Percentiles rank a stretch among this genome's conserved stretches.
Conservation (phyloP, 2,329 filamentous ascomycete species). For the Thermomyces lanuginosus region DNA sequence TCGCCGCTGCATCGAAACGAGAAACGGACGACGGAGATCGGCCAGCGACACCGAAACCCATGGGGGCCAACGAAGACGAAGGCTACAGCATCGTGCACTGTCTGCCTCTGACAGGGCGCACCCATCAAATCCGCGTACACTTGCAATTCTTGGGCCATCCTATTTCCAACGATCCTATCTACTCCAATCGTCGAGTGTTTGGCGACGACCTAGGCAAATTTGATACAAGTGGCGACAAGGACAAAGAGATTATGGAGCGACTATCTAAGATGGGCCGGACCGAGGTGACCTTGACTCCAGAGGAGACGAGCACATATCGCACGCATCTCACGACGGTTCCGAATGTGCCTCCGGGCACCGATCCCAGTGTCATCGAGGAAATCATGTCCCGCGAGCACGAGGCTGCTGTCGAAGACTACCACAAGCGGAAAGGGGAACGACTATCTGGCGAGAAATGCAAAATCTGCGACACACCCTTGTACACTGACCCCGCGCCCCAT, state of each 20-base stretch:
- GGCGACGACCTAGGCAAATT: constrained; percentile 57
- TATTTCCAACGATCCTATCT: constrained; percentile 95
- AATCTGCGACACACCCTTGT: constrained; percentile 71
- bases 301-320: constrained; percentile 83
- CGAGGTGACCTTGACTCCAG: constrained; percentile 71
- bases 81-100: constrained; percentile 94
- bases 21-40: constrained; percentile 9
- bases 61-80: constrained; percentile 32
- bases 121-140: constrained; percentile 88
- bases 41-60: constrained; percentile 19
- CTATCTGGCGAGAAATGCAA: constrained; percentile 74
- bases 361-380: constrained; percentile 22
- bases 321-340: constrained; percentile 26
- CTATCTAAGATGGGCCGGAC: constrained; percentile 86
- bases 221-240: constrained; percentile 53
- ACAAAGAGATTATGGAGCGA: constrained; percentile 77
- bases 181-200: constrained; percentile 86
- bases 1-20: constrained; percentile 11
- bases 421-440: constrained; percentile 81
- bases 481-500: constrained; percentile 78
- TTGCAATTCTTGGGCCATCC: constrained; percentile 88
- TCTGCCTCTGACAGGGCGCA: constrained; percentile 79
- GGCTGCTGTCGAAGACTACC: constrained; percentile 78
- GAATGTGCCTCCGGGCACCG: constrained; percentile 19
- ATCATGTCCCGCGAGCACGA: constrained; percentile 39